Percentiles rank a stretch among this genome's conserved stretches.
phyloP scores from a whole-genome alignment of 371 early-diverging fungal species.

The Umbelopsis sp. region DNA sequence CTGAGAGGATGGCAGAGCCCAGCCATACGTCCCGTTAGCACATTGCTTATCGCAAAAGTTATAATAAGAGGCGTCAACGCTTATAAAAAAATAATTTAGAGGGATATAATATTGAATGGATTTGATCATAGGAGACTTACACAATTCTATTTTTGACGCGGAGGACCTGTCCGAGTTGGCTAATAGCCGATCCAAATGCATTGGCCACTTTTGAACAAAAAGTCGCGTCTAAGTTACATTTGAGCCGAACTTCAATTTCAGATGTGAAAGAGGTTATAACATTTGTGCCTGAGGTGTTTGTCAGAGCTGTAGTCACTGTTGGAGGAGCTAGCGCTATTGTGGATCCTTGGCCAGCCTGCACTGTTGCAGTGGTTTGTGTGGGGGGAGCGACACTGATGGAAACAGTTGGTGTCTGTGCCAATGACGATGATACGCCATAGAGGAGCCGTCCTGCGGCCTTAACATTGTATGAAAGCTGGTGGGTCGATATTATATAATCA shows the following conservation, averaged over 20 bases:
- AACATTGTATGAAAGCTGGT: neutral
- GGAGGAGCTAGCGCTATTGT: constrained; percentile 5
- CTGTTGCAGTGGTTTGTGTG: neutral
- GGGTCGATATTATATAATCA: neutral
- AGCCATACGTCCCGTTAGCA: constrained; percentile 42
- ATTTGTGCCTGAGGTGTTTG: constrained; percentile 32
- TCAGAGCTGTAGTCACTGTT: constrained; percentile 18
- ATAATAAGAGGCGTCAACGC: constrained; percentile 17
- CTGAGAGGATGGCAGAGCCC: constrained; percentile 49
- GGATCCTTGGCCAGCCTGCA: constrained; percentile 7
- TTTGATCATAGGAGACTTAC: constrained; percentile 25
- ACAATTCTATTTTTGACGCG: constrained; percentile 40
- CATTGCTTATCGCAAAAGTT: constrained; percentile 42
- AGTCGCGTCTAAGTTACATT: constrained; percentile 30
- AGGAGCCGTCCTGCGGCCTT: constrained; percentile 7
- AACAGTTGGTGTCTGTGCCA: neutral
- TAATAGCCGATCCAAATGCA: constrained; percentile 39
- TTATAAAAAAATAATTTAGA: neutral
- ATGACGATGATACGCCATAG: constrained; percentile 5
- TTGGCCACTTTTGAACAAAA: constrained; percentile 43
- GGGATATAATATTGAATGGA: neutral
- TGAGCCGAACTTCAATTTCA: constrained; percentile 19
- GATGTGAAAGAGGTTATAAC: constrained; percentile 22
- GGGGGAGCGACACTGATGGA: neutral
- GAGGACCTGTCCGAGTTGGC: constrained; percentile 40